Conservation (phyloP, 2,329 filamentous ascomycete species). For the Fusarium verrucosum region DNA sequence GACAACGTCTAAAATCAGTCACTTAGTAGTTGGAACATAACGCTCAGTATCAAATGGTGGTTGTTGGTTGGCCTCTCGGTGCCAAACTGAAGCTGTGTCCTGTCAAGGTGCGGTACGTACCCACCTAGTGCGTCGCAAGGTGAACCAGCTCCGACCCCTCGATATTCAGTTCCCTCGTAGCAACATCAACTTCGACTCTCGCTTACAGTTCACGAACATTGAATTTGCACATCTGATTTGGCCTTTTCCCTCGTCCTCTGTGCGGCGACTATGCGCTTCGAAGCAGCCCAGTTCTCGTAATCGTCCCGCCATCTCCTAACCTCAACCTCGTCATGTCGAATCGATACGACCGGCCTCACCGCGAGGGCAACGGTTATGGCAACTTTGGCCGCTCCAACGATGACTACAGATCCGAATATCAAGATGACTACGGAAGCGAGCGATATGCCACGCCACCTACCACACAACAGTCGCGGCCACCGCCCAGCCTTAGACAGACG, state of each 20-base stretch:
- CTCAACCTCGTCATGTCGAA: conserved; percentile 56
- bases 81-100: neutral
- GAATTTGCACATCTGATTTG: neutral
- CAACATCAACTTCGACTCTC: neutral
- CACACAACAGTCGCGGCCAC: conserved; percentile 43
- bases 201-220: neutral
- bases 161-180: conserved; percentile 11
- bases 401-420: conserved; percentile 54
- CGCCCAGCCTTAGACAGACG: conserved; percentile 47
- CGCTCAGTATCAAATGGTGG: no score
- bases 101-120: conserved; percentile 19
- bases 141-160: conserved; percentile 27
- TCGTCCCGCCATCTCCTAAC: conserved; percentile 18
- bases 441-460: conserved; percentile 52
- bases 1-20: no score
- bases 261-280: conserved; percentile 38
- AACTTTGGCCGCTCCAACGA: conserved; percentile 54
- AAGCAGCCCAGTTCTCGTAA: conserved; percentile 27
- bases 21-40: no score
- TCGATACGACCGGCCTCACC: conserved; percentile 58
- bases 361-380: conserved; percentile 57
- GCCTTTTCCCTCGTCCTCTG: neutral
- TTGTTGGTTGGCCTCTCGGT: no score
- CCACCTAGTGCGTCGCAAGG: conserved; percentile 17
- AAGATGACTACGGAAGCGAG: conserved; percentile 56